Conservation (phyloP, 352 stramenopile species). For the Phytopythium litorale region DNA sequence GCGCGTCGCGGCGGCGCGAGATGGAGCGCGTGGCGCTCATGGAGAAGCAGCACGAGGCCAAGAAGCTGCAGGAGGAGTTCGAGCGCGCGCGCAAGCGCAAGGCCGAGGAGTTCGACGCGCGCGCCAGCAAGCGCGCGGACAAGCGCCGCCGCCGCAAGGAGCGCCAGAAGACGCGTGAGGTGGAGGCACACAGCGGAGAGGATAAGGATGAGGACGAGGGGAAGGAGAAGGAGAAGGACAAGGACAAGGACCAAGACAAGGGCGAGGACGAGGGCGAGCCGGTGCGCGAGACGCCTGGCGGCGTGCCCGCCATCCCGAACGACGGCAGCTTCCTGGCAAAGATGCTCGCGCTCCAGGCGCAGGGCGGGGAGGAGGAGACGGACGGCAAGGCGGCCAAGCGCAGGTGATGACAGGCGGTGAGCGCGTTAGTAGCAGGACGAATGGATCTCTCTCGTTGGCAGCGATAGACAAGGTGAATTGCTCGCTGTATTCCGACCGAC, state of each 20-base stretch:
- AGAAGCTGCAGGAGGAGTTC: slow-evolving; percentile 61
- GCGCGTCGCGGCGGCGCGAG: slow-evolving; percentile 90
- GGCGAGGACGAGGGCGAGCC: slow-evolving; percentile 14
- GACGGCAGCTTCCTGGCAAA: slow-evolving; percentile 76
- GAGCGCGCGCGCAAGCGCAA: slow-evolving; percentile 62
- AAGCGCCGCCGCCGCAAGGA: slow-evolving; percentile 77
- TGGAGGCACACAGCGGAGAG: slow-evolving; percentile 19
- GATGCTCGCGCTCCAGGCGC: slow-evolving; percentile 55
- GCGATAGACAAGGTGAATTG: too few relatives aligned
- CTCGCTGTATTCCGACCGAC: too few relatives aligned
- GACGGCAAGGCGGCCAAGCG: neutral
- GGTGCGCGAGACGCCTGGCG: slow-evolving; percentile 54
- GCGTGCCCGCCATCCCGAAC: slow-evolving; percentile 73
- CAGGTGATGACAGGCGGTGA: too few relatives aligned
- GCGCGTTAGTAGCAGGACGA: too few relatives aligned
- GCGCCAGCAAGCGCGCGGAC: slow-evolving; percentile 65
- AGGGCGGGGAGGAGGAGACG: slow-evolving; percentile 15
- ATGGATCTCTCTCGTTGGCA: too few relatives aligned
- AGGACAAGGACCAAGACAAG: slow-evolving; percentile 15
- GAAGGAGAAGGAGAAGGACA: slow-evolving; percentile 8
- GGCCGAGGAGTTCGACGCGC: slow-evolving; percentile 63
- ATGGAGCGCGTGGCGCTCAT: slow-evolving; percentile 90
- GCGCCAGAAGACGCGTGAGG: slow-evolving; percentile 45
- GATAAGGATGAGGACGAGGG: slow-evolving; percentile 9
- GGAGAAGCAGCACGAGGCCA: slow-evolving; percentile 75